phyloP scores from a whole-genome alignment of 164 flowering plant species.

The Nymphaea thermarum region DNA sequence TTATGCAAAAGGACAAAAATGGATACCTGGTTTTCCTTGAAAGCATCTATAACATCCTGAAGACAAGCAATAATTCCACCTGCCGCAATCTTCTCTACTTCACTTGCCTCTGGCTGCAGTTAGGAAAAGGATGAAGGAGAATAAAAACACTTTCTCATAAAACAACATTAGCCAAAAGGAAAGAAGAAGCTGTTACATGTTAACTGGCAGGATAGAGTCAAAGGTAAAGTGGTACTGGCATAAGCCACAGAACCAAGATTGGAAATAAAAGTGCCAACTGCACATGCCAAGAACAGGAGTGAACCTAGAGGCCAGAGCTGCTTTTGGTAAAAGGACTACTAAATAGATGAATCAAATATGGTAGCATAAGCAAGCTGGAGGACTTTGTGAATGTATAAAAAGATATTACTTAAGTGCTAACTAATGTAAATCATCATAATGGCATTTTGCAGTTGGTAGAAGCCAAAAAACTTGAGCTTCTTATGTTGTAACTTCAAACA shows the following conservation, averaged over 20 bases:
- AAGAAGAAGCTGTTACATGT: background rate
- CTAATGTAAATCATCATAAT: background rate
- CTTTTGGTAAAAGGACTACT: too few species aligned
- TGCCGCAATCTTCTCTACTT: slow-evolving; percentile 66
- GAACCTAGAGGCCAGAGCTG: too few species aligned
- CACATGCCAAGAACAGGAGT: too few species aligned
- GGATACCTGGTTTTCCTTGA: slow-evolving; percentile 60
- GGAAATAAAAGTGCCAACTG: too few species aligned
- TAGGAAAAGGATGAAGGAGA: background rate
- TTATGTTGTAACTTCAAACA: too few species aligned
- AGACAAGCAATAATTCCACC: slow-evolving; percentile 84
- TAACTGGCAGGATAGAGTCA: too few species aligned
- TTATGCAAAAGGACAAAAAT: background rate
- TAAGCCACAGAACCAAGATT: too few species aligned
- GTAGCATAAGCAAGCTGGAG: too few species aligned
- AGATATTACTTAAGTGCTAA: too few species aligned
- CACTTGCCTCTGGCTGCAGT: slow-evolving; percentile 71
- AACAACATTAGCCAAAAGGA: background rate
- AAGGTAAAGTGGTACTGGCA: background rate
- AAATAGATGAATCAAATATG: too few species aligned
- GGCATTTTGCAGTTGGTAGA: background rate
- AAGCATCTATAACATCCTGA: slow-evolving; percentile 81
- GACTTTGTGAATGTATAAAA: too few species aligned
- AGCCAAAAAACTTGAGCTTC: background rate
- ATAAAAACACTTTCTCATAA: background rate